Evolutionary conservation across 805 yeast genomes (phyloP).

Genomic region (Metschnikowia proteae): DNA sequence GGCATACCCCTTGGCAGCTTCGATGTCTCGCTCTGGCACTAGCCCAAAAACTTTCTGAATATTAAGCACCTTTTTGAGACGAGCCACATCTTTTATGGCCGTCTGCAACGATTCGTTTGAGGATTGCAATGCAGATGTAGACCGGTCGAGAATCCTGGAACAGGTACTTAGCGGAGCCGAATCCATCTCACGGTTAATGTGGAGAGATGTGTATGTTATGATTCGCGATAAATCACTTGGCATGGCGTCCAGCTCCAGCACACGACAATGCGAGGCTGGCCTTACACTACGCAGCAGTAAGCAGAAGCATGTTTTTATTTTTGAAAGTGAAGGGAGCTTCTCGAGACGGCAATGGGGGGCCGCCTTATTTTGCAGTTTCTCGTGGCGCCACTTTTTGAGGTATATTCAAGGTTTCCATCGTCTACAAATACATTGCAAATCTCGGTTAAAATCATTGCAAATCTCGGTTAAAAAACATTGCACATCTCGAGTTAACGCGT

Average conservation of each 20-base stretch:
- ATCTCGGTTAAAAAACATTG: neutral
- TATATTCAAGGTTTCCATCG: neutral
- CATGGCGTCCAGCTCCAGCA: neutral
- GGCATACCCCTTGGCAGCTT: conserved; percentile 36
- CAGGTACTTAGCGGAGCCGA: conserved; percentile 5
- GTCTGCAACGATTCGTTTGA: conserved; percentile 32
- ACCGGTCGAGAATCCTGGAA: conserved; percentile 15
- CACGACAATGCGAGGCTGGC: neutral
- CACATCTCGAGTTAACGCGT: neutral
- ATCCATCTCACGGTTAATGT: neutral
- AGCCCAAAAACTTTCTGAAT: conserved; percentile 48
- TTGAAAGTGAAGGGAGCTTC: neutral
- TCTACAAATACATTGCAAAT: neutral
- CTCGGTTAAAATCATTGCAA: neutral
- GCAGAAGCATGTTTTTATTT: neutral
- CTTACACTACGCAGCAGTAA: neutral
- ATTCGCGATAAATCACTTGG: neutral
- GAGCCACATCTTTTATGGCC: conserved; percentile 37
- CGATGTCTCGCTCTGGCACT: conserved; percentile 47
- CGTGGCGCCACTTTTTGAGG: no score
- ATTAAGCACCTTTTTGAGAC: conserved; percentile 38
- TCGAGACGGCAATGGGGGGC: no score
- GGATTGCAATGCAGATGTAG: conserved; percentile 30
- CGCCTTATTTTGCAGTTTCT: no score
- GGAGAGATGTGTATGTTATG: neutral